Conservation (phyloP, 768 basidiomycete genomes). For the Mycena venus region DNA sequence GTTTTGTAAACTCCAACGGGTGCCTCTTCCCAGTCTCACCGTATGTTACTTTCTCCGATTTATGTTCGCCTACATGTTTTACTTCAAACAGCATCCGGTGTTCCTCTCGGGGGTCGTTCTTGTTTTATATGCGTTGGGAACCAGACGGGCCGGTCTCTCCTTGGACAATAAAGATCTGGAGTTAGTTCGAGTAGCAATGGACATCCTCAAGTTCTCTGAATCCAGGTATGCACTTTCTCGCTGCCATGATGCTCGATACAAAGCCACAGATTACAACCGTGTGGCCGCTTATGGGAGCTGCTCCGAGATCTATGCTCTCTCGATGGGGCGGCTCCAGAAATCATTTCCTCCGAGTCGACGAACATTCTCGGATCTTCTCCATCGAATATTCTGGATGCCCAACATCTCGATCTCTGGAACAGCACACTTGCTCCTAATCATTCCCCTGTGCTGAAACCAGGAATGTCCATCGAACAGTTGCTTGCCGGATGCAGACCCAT, state of each 20-base stretch:
- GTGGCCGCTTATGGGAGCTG: conserved; percentile 12
- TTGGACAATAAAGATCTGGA: conserved; percentile 45
- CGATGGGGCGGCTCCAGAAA: too few species aligned
- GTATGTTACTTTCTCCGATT: too few species aligned
- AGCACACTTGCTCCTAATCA: not conserved
- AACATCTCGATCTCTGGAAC: not conserved
- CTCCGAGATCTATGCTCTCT: conserved; percentile 10
- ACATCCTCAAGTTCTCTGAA: not conserved
- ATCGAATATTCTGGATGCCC: not conserved
- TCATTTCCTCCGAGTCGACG: not conserved
- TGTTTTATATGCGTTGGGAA: not conserved
- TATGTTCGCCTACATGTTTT: too few species aligned
- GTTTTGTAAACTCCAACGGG: conserved; percentile 4
- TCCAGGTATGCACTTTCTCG: not conserved
- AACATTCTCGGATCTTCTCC: not conserved
- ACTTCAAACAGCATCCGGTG: not conserved
- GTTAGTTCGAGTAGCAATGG: not conserved
- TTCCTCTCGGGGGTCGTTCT: not conserved
- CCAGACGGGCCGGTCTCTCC: not conserved
- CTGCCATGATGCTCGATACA: not conserved
- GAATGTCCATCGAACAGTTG: conserved; percentile 5
- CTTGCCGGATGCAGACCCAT: not conserved
- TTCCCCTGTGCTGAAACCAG: not conserved
- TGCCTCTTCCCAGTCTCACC: conserved; percentile 5
- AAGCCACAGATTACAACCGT: not conserved